Evolutionary conservation across 2,329 filamentous ascomycete genomes (phyloP).

Genomic region (Hypoxylon sp.): DNA sequence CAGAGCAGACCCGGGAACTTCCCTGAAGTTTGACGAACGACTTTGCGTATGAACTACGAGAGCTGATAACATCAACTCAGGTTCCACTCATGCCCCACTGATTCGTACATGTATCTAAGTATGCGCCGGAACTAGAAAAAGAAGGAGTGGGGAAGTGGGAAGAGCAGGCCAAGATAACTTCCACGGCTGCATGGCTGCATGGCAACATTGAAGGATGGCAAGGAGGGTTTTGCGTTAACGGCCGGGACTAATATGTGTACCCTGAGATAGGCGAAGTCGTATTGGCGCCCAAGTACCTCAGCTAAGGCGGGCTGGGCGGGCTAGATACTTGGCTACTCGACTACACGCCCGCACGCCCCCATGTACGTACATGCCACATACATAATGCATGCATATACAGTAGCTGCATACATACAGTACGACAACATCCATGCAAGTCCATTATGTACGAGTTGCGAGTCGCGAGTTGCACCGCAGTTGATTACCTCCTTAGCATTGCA

Average conservation of each 20-base stretch:
- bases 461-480: constrained; percentile 24
- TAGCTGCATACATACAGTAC: constrained; percentile 32
- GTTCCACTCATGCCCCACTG: constrained; percentile 14
- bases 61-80: constrained; percentile 33
- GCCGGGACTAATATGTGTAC: constrained; percentile 23
- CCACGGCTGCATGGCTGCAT: background rate
- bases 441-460: constrained; percentile 17
- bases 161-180: constrained; percentile 23
- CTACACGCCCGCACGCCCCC: background rate
- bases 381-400: constrained; percentile 21
- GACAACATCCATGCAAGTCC: constrained; percentile 31
- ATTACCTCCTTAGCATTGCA: constrained; percentile 33
- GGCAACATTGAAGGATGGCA: background rate
- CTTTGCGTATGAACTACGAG: constrained; percentile 35
- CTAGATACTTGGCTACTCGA: background rate
- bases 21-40: constrained; percentile 27
- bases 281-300: constrained; percentile 8
- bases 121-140: constrained; percentile 45
- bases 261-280: constrained; percentile 13
- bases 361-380: constrained; percentile 20
- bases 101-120: constrained; percentile 15
- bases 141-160: constrained; percentile 38
- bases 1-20: constrained; percentile 29
- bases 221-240: constrained; percentile 19
- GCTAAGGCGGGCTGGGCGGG: constrained; percentile 10